These are phyloP conservation scores for Neophaeococcomyces aloes DNA, from an alignment of 2,329 filamentous ascomycete species.

Conservation along the genomic window DNA sequence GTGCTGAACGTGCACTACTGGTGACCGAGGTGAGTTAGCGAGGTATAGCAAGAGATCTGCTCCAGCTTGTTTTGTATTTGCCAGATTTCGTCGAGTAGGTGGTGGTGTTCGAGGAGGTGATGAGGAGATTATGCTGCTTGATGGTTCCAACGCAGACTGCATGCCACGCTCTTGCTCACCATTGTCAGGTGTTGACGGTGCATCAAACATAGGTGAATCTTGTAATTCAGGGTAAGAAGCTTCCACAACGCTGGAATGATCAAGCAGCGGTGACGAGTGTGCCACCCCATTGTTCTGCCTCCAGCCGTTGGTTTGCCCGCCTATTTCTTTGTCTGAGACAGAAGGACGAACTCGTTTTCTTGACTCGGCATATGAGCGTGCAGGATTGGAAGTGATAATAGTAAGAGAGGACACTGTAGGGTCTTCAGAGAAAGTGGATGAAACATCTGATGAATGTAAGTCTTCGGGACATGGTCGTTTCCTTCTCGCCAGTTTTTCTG, in stretches of 20 bases:
- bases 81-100: conserved; percentile 39
- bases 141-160: conserved; percentile 48
- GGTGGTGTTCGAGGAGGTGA: conserved; percentile 80
- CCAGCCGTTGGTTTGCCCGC: conserved; percentile 52
- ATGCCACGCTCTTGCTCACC: conserved; percentile 72
- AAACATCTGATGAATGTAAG: conserved; percentile 75
- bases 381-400: conserved; percentile 33
- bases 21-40: conserved; percentile 64
- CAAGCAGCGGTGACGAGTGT: conserved; percentile 78
- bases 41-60: conserved; percentile 73
- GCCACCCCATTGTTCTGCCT: conserved; percentile 65
- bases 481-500: conserved; percentile 66
- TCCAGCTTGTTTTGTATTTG: conserved; percentile 62
- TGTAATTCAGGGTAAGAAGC: conserved; percentile 64
- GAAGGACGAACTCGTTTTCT: conserved; percentile 59
- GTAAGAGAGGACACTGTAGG: conserved; percentile 57
- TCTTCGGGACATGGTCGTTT: conserved; percentile 57
- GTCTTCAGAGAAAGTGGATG: conserved; percentile 63
- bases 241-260: conserved; percentile 52
- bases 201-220: conserved; percentile 27
- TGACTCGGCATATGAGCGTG: conserved; percentile 39
- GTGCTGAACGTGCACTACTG: conserved; percentile 46
- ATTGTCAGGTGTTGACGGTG: conserved; percentile 45
- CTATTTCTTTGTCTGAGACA: conserved; percentile 44
- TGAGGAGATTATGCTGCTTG: conserved; percentile 47